Conservation (phyloP, 768 basidiomycete species). For the Xerocomellus intermedius region DNA sequence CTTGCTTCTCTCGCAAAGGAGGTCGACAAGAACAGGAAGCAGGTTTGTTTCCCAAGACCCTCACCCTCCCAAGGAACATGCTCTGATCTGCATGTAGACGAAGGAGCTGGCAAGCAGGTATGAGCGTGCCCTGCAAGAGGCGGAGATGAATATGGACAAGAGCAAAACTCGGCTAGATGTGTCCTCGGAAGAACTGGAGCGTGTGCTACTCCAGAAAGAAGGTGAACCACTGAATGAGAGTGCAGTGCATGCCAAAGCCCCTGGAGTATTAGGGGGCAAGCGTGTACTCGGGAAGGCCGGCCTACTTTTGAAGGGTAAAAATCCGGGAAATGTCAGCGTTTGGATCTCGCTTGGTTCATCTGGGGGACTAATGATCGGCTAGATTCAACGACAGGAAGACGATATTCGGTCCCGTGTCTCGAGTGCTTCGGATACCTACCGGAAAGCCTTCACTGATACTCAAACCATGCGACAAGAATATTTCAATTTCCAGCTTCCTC, state of each 20-base stretch:
- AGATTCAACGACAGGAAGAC: slow-evolving; percentile 93
- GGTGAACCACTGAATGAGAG: slow-evolving; percentile 90
- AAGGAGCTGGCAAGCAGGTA: slow-evolving; percentile 90
- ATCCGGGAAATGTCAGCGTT: slow-evolving; percentile 72
- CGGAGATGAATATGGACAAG: slow-evolving; percentile 84
- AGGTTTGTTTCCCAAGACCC: slow-evolving; percentile 43
- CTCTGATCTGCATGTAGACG: slow-evolving; percentile 48
- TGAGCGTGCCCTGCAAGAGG: slow-evolving; percentile 85
- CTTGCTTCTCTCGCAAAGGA: slow-evolving; percentile 80
- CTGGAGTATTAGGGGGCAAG: slow-evolving; percentile 63
- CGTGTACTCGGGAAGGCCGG: slow-evolving; percentile 88
- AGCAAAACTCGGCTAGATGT: slow-evolving; percentile 82
- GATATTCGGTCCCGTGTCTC: slow-evolving; percentile 88
- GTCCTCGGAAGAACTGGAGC: slow-evolving; percentile 91
- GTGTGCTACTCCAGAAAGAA: slow-evolving; percentile 89
- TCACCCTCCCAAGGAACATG: not conserved
- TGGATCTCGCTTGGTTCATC: slow-evolving; percentile 4
- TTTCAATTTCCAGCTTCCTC: slow-evolving; percentile 95
- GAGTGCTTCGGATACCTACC: slow-evolving; percentile 79
- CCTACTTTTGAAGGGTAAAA: slow-evolving; percentile 86
- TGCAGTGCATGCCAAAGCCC: slow-evolving; percentile 59
- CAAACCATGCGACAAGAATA: slow-evolving; percentile 94
- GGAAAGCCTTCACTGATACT: slow-evolving; percentile 87
- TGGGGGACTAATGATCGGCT: slow-evolving; percentile 6
- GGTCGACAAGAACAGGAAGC: slow-evolving; percentile 92